phyloP scores from a whole-genome alignment of 2,329 filamentous ascomycete genomes.

The Aspergillus pseudoterreus region DNA sequence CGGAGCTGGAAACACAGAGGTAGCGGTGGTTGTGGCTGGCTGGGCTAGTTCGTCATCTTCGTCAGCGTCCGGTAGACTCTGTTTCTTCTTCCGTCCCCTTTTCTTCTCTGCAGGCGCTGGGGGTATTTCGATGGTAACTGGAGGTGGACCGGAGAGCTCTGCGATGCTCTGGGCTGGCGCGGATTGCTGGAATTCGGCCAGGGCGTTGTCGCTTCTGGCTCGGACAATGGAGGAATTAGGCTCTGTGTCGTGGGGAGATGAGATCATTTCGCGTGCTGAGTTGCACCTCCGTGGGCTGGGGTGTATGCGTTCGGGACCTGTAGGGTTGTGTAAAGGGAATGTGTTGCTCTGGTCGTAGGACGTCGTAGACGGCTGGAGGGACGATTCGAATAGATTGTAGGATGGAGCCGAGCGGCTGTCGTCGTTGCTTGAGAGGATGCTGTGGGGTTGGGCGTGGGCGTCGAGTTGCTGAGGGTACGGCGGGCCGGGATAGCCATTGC shows the following conservation, averaged over 20 bases:
- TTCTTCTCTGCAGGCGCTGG: slow-evolving; percentile 22
- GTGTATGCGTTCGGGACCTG: slow-evolving; percentile 7
- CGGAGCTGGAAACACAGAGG: slow-evolving; percentile 3
- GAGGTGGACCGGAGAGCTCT: slow-evolving; percentile 26
- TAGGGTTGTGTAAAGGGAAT: slow-evolving; percentile 12
- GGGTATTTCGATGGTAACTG: slow-evolving; percentile 20
- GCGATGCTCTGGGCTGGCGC: slow-evolving; percentile 19
- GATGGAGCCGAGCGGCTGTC: slow-evolving; percentile 11
- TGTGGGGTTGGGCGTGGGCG: neutral
- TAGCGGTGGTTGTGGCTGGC: slow-evolving; percentile 3
- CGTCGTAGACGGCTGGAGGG: slow-evolving; percentile 9
- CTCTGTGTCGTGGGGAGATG: slow-evolving; percentile 39
- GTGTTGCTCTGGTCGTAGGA: slow-evolving; percentile 6
- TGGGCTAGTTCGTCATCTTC: slow-evolving; percentile 28
- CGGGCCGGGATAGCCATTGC: neutral
- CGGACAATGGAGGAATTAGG: slow-evolving; percentile 35
- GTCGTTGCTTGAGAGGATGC: slow-evolving; percentile 4
- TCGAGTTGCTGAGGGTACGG: neutral
- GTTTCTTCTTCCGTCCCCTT: slow-evolving; percentile 29
- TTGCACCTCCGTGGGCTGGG: slow-evolving; percentile 20
- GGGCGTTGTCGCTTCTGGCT: slow-evolving; percentile 20
- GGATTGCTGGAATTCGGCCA: slow-evolving; percentile 15
- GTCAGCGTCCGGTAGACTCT: slow-evolving; percentile 18
- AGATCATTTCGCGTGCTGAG: slow-evolving; percentile 22
- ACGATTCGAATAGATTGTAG: slow-evolving; percentile 24